These are phyloP conservation scores for Fusarium nurragi DNA, from an alignment of 2,329 filamentous ascomycete genomes.

Conservation along the genomic window DNA sequence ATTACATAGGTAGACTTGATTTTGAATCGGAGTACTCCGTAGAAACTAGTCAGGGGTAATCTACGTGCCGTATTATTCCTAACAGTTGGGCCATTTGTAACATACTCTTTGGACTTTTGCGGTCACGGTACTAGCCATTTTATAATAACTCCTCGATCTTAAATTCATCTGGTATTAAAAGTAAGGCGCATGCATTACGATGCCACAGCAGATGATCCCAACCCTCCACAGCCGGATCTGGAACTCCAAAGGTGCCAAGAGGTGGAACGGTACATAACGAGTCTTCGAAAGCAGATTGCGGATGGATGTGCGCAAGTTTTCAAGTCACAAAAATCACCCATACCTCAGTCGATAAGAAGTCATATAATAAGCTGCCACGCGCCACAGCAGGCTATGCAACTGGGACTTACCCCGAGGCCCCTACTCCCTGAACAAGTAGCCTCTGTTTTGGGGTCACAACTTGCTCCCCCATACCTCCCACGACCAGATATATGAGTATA, in stretches of 20 bases:
- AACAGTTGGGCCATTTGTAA: no score
- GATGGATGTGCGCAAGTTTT: not conserved
- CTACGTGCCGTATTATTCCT: no score
- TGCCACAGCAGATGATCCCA: not conserved
- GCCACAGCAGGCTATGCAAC: not conserved
- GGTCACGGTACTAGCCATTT: no score
- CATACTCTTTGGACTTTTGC: no score
- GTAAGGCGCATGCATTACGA: not conserved
- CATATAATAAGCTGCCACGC: not conserved
- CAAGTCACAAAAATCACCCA: not conserved
- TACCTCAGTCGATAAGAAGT: not conserved
- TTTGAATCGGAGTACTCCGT: no score
- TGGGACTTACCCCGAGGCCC: not conserved
- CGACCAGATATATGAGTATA: conserved; percentile 2
- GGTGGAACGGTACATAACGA: not conserved
- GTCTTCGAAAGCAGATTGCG: conserved; percentile 3
- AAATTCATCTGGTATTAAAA: no score
- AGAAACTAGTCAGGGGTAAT: no score
- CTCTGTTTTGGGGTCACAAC: not conserved
- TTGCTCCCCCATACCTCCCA: not conserved
- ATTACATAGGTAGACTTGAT: no score
- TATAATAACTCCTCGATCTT: no score
- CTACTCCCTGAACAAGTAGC: not conserved
- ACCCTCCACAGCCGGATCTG: not conserved
- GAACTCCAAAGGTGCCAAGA: not conserved